phyloP scores from a whole-genome alignment of 345 rosid species.

The Eucalyptus tenuipes region DNA sequence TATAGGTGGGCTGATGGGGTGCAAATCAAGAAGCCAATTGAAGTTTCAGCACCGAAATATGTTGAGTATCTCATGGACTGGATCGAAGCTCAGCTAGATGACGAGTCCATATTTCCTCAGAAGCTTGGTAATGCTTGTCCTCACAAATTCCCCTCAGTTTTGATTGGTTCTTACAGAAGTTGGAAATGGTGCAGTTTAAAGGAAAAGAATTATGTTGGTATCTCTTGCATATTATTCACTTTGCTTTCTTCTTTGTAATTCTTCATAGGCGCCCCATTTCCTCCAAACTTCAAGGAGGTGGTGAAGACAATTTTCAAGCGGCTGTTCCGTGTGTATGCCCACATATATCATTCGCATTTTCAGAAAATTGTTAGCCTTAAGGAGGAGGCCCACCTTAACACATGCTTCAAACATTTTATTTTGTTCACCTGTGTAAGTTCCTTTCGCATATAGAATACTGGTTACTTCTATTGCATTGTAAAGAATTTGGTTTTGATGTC shows the following conservation, averaged over 20 bases:
- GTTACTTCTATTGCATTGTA: background rate
- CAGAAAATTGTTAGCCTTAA: conserved; percentile 98
- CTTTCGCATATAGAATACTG: background rate
- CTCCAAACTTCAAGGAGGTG: conserved; percentile 90
- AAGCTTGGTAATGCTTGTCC: conserved; percentile 62
- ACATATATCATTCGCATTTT: conserved; percentile 92
- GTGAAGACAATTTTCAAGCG: conserved; percentile 95
- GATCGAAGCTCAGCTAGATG: conserved; percentile 96
- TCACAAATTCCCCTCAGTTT: background rate
- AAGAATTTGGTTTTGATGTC: background rate
- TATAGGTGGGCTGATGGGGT: conserved; percentile 99
- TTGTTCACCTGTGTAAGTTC: conserved; percentile 84
- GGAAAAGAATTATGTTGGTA: background rate
- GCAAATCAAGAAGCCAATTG: conserved; percentile 94
- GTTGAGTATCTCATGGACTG: conserved; percentile 99
- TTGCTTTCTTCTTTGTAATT: background rate
- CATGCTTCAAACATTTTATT: conserved; percentile 98
- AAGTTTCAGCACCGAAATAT: conserved; percentile 98
- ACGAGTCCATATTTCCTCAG: conserved; percentile 93
- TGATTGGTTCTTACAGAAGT: background rate
- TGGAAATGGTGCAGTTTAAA: background rate
- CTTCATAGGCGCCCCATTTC: conserved; percentile 86
- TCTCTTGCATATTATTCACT: background rate
- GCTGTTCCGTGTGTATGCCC: conserved; percentile 94
- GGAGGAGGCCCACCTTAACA: conserved; percentile 99